Evolutionary conservation across 768 basidiomycete species (phyloP), one percentile per base, ranked within the genome.

Genomic region (Lanmaoa pseudosensibilis): DNA sequence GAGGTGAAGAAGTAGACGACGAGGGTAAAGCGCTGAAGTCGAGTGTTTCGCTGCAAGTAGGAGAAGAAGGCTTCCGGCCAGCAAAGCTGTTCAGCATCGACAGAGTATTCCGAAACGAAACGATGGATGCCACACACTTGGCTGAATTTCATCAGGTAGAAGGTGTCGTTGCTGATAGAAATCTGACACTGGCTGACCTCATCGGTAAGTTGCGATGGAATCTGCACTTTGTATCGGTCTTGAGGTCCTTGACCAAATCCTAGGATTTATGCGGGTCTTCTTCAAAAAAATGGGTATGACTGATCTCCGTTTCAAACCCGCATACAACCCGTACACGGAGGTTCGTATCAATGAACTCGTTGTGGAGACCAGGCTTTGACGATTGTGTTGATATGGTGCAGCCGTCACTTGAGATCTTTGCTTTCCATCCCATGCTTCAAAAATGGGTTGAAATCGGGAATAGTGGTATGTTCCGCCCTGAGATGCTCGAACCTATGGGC

Each of bases 71-170:
- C 0, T 97, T 97, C 80, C 79, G 86, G 56, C 92, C 94, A 7
- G 92, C 92, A 37, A 97, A 98, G 67, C 69, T 97, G 60, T 99
- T 98, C 83, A 94, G 91, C 63, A 98, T 99, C 61, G 97, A 99
- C 72, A 82, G 97, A 44, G 97, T 99, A 21, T 99, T 98, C 87
- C 81, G 97, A 70, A 99, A 99, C 65, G 97, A 99, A 74, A 92
- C 97, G 0, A 92, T 92, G 82, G 97, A 99, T 73, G 94, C 94
- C 44, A 99, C 97, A 18, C 97, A 99, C 79, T 68, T 99, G 60
- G 97, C 97, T 5, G 97, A 99, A 74, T 99, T 99, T 80, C 96
- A 98, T 71, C 97, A 99, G 74, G 97, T 99, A n/a, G 97, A 99
- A 73, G 97, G 97, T 49, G 97, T 99, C 45, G 94, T 99, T 27